Evolutionary conservation across 2,329 filamentous ascomycete species (phyloP).

Genomic region (Penicillium aurantiogriseum): DNA sequence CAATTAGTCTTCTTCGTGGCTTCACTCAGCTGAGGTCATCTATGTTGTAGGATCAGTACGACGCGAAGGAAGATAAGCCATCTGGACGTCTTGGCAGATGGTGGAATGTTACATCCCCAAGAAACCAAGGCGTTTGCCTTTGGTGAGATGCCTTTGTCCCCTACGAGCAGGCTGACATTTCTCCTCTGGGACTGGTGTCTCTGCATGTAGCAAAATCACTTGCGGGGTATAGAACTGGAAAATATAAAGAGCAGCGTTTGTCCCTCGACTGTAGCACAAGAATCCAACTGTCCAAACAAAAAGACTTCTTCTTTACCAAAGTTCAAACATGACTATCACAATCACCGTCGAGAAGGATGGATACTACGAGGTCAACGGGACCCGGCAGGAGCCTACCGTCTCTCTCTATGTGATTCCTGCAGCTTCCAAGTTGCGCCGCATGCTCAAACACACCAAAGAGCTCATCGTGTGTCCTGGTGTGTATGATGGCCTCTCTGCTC

Average conservation of each 20-base stretch:
- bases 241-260: conserved; percentile 10
- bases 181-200: not conserved
- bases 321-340: conserved; percentile 30
- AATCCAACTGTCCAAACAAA: not conserved
- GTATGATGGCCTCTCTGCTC: conserved; percentile 66
- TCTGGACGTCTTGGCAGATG: conserved; percentile 18
- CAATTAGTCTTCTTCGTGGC: not conserved
- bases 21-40: conserved; percentile 13
- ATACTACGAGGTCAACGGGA: conserved; percentile 33
- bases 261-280: conserved; percentile 1
- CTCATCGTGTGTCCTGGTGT: conserved; percentile 62
- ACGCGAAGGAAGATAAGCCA: conserved; percentile 14
- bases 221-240: not conserved
- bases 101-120: conserved; percentile 24
- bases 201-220: not conserved
- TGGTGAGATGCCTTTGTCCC: not conserved
- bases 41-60: conserved; percentile 13
- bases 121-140: conserved; percentile 11
- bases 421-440: conserved; percentile 31
- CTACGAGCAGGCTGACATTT: not conserved
- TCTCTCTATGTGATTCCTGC: conserved; percentile 30
- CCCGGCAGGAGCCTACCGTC: conserved; percentile 28
- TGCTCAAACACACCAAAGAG: conserved; percentile 29
- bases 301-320: not conserved
- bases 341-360: conserved; percentile 36